phyloP scores from a whole-genome alignment of 2,329 filamentous ascomycete species.

The Ascochyta lentis region DNA sequence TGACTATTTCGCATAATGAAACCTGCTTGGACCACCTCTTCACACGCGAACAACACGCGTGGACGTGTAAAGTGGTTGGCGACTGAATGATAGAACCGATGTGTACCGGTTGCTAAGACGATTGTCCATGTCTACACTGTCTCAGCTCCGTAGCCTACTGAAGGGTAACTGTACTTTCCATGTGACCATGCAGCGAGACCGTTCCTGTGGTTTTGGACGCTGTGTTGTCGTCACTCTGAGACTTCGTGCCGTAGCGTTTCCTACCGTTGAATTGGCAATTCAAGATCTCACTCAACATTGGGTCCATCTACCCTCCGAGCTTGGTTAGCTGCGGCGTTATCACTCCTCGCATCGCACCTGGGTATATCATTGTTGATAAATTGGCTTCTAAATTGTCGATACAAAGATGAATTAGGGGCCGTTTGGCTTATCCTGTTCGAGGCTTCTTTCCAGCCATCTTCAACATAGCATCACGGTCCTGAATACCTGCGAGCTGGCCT shows the following conservation, averaged over 20 bases:
- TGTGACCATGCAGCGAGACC: background rate
- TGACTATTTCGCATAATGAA: constrained; percentile 15
- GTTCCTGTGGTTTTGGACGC: background rate
- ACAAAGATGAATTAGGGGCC: background rate
- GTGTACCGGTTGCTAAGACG: constrained; percentile 1
- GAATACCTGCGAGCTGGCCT: constrained; percentile 65
- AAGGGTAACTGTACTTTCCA: background rate
- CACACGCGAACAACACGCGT: constrained; percentile 7
- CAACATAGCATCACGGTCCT: constrained; percentile 56
- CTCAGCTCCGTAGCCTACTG: background rate
- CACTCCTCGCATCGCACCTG: background rate
- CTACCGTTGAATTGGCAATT: background rate
- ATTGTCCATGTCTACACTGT: background rate
- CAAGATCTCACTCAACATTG: too few relatives aligned
- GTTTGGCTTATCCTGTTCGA: constrained; percentile 1
- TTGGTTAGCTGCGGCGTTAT: constrained; percentile 2
- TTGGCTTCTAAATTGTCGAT: constrained; percentile 6
- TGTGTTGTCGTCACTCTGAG: background rate
- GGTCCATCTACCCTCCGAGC: background rate
- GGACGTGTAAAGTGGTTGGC: constrained; percentile 10
- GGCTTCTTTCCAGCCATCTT: constrained; percentile 32
- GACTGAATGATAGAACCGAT: background rate
- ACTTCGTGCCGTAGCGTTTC: background rate
- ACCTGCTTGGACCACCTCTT: background rate
- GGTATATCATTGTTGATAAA: background rate